phyloP scores from a whole-genome alignment of 23 red algal species.

The Cyanidioschyzon merolae region DNA sequence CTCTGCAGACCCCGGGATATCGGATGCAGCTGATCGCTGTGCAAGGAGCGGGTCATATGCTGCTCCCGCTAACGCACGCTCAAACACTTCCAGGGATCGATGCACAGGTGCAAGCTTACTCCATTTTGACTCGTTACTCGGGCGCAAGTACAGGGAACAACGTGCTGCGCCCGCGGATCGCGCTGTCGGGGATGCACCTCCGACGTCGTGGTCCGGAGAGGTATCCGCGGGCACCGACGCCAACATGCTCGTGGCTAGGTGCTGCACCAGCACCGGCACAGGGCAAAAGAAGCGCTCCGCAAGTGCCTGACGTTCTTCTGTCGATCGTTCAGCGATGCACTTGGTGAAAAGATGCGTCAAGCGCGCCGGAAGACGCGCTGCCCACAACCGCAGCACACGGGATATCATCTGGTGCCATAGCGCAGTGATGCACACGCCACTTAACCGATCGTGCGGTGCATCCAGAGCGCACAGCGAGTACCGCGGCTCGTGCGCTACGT shows the following conservation, averaged over 20 bases:
- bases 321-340: not conserved
- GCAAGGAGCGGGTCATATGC: not conserved
- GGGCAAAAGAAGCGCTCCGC: not conserved
- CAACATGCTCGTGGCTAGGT: not conserved
- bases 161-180: not conserved
- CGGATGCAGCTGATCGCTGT: not conserved
- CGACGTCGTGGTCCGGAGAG: not conserved
- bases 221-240: not conserved
- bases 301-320: not conserved
- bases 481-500: too few species aligned
- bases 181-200: not conserved
- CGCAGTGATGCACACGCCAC: not conserved
- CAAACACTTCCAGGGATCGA: not conserved
- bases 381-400: not conserved
- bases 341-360: not conserved
- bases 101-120: not conserved
- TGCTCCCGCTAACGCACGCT: not conserved
- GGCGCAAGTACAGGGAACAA: not conserved
- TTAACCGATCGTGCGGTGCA: not conserved
- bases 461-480: not conserved
- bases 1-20: not conserved
- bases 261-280: not conserved
- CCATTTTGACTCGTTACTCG: not conserved
- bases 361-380: not conserved
- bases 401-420: not conserved